Conservation (phyloP, 108 stramenopile species). For the Ochromonas danica region DNA sequence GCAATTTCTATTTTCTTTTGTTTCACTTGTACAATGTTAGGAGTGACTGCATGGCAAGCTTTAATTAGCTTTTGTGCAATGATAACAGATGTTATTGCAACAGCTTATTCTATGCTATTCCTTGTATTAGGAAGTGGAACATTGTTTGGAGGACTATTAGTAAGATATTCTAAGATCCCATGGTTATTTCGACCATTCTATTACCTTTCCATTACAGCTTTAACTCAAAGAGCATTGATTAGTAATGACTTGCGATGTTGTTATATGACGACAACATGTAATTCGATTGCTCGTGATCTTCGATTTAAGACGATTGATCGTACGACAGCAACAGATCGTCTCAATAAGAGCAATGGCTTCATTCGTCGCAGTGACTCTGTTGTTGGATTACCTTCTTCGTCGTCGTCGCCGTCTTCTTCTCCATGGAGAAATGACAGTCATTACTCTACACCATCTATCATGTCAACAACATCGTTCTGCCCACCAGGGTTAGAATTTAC, state of each 20-base stretch:
- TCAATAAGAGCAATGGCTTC: neutral
- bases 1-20: neutral
- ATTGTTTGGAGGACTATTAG: neutral
- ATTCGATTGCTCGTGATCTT: neutral
- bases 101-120: neutral
- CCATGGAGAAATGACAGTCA: neutral
- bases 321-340: no score
- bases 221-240: neutral
- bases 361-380: no score
- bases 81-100: neutral
- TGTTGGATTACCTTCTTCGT: no score
- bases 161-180: neutral
- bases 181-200: neutral
- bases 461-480: neutral
- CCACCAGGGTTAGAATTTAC: neutral
- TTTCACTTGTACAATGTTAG: neutral
- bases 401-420: no score
- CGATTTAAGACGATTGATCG: no score
- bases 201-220: neutral
- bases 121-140: neutral
- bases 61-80: neutral
- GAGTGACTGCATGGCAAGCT: neutral
- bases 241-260: neutral
- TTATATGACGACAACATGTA: neutral
- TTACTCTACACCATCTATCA: neutral